Percentiles rank a stretch among this genome's conserved stretches.
Evolutionary conservation across 148 eudicot species (phyloP).

Genomic region (Polygonum maritimum): DNA sequence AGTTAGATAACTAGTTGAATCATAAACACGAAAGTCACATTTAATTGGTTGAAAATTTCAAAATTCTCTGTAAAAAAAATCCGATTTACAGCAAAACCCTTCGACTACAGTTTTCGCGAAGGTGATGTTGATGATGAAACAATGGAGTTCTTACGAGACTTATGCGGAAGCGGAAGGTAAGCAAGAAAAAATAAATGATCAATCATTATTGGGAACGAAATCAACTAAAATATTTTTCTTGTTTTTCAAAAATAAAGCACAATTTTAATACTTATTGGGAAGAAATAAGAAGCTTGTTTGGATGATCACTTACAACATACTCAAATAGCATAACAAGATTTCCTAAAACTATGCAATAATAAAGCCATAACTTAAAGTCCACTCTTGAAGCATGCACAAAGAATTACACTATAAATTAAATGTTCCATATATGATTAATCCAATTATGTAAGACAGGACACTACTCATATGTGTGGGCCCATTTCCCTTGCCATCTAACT

Average conservation of each 20-base stretch:
- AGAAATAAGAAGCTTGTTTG: background rate
- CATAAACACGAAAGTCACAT: no score
- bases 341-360: background rate
- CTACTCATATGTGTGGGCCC: background rate
- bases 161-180: no score
- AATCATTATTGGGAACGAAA: background rate
- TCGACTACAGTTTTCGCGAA: no score
- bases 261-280: background rate
- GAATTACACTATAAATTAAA: background rate
- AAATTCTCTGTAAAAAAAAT: no score
- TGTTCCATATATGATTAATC: background rate
- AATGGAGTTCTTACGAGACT: no score
- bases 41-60: no score
- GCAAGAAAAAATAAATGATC: background rate
- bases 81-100: no score
- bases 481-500: constrained; percentile 7
- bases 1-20: no score
- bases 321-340: constrained; percentile 4
- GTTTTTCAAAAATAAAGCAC: background rate
- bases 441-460: background rate
- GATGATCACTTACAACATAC: background rate
- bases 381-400: background rate
- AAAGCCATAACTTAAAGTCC: constrained; percentile 8
- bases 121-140: no score
- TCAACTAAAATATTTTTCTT: background rate